These are phyloP conservation scores for Anthracocystis walkeri DNA, from an alignment of 1,284 basidiomycete genomes.

Conservation along the genomic window DNA sequence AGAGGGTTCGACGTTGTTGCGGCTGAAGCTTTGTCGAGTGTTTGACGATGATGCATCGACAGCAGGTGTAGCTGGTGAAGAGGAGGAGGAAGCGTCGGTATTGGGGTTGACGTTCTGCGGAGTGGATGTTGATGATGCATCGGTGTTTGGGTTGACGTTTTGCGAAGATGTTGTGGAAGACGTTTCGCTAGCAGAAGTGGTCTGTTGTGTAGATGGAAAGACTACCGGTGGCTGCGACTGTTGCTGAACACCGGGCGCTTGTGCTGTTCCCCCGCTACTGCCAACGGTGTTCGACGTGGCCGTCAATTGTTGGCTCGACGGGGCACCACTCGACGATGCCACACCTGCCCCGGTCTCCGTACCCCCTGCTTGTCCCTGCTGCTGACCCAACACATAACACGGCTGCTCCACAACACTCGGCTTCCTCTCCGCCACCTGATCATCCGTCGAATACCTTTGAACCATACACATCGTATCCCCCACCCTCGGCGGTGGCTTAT, in stretches of 20 bases:
- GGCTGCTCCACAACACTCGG: conserved; percentile 16
- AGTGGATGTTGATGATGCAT: not conserved
- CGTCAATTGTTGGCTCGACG: not conserved
- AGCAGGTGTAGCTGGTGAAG: too few relatives aligned
- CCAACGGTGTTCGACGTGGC: not conserved
- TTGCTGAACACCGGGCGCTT: not conserved
- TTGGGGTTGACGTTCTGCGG: not conserved
- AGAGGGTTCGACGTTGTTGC: not conserved
- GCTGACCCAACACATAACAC: conserved; percentile 18
- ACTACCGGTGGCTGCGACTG: not conserved
- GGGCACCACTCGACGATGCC: not conserved
- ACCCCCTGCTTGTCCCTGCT: not conserved
- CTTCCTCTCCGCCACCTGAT: conserved; percentile 32
- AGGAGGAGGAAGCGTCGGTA: not conserved
- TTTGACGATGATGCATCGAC: too few relatives aligned
- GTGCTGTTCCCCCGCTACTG: not conserved
- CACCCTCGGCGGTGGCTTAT: conserved; percentile 19
- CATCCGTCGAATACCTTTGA: conserved; percentile 22
- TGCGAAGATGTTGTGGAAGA: not conserved
- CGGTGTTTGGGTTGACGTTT: not conserved
- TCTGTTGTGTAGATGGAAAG: not conserved
- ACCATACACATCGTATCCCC: conserved; percentile 37
- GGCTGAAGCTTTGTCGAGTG: not conserved
- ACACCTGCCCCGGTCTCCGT: too few relatives aligned
- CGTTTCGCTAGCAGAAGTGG: too few relatives aligned